phyloP scores from a whole-genome alignment of 352 stramenopile species.

The Phytopythium oedochilum region DNA sequence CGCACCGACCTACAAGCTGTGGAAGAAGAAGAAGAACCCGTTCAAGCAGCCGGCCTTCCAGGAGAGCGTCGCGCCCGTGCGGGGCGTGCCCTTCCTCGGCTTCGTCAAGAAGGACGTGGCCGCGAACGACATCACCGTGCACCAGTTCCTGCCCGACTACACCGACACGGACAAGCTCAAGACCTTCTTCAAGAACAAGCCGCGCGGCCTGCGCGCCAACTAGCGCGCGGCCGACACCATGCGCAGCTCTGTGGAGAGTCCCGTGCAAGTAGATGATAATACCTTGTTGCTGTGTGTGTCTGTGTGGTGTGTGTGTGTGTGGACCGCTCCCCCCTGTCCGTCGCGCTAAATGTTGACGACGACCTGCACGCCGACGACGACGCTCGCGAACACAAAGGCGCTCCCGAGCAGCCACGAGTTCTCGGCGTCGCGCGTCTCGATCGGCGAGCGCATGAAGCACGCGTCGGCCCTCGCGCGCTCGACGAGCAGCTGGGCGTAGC shows the following conservation, averaged over 20 bases:
- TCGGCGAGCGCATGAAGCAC: conserved; percentile 37
- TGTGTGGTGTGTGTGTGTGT: no score
- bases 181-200: conserved; percentile 40
- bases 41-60: conserved; percentile 66
- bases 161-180: conserved; percentile 36
- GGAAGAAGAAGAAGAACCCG: conserved; percentile 78
- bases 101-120: conserved; percentile 52
- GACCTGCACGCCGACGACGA: conserved; percentile 61
- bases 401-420: conserved; percentile 49
- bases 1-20: conserved; percentile 53
- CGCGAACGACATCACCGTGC: conserved; percentile 35
- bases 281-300: no score
- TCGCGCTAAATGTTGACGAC: conserved; percentile 53
- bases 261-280: neutral
- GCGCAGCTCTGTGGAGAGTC: neutral
- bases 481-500: conserved; percentile 29
- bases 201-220: conserved; percentile 15
- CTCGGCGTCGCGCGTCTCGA: conserved; percentile 53
- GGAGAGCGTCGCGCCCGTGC: conserved; percentile 46
- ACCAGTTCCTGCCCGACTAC: conserved; percentile 66
- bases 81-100: conserved; percentile 59
- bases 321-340: no score
- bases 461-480: conserved; percentile 9
- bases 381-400: conserved; percentile 52
- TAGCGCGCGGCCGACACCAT: conserved; percentile 3